Conservation (phyloP, 768 basidiomycete genomes). For the Mrakia frigida region DNA sequence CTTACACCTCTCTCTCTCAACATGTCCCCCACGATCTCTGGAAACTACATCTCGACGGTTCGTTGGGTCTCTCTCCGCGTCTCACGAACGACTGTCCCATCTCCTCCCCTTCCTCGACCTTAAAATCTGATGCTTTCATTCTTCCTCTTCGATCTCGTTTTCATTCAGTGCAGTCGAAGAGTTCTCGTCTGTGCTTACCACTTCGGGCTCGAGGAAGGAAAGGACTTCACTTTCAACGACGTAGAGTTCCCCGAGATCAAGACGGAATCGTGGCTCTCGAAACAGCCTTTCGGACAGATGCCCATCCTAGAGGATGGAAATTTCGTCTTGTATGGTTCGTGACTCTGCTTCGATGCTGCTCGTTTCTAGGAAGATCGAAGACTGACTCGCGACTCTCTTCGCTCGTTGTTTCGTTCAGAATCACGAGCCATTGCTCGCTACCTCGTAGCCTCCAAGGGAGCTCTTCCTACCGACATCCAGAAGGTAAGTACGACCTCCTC, state of each 20-base stretch:
- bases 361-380: too few species aligned
- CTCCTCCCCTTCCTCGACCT: not conserved
- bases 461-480: constrained; percentile 50
- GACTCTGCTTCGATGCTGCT: not conserved
- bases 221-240: not conserved
- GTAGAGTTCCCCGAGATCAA: constrained; percentile 19
- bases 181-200: constrained; percentile 19
- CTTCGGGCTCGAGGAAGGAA: not conserved
- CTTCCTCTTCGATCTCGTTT: too few species aligned
- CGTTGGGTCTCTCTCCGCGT: not conserved
- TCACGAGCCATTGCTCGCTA: constrained; percentile 52
- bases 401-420: constrained; percentile 16
- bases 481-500: constrained; percentile 36
- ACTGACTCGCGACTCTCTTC: not conserved
- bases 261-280: constrained; percentile 43
- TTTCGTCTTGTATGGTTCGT: constrained; percentile 51
- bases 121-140: not conserved
- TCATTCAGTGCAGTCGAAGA: constrained; percentile 7
- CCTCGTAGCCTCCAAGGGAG: constrained; percentile 55
- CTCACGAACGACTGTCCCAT: not conserved
- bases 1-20: not conserved
- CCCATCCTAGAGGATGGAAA: constrained; percentile 58
- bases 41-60: not conserved
- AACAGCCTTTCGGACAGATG: constrained; percentile 63
- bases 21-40: constrained; percentile 1